phyloP scores from a whole-genome alignment of 2,329 filamentous ascomycete genomes.

The Venturiaceae sp. region DNA sequence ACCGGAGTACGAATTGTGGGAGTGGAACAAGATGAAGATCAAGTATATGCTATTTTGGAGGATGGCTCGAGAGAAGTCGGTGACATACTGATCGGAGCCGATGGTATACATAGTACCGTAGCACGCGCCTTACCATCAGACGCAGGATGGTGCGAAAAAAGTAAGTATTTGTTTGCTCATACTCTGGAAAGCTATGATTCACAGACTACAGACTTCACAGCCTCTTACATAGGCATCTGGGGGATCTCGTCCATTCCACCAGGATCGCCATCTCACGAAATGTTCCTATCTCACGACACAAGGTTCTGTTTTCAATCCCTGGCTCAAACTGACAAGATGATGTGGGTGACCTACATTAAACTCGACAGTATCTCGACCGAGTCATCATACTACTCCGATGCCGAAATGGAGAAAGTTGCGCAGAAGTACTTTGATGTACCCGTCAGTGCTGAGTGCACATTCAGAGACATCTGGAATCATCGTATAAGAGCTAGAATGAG shows the following conservation, averaged over 20 bases:
- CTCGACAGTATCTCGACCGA: neutral
- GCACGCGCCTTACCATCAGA: too few species aligned
- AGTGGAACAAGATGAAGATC: neutral
- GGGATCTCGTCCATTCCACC: neutral
- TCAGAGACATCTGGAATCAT: neutral
- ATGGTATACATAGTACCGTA: neutral
- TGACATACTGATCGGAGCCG: neutral
- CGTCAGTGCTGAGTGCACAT: neutral
- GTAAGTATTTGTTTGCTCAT: too few species aligned
- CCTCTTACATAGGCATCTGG: neutral
- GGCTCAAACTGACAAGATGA: neutral
- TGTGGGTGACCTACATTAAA: neutral
- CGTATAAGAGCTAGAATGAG: neutral
- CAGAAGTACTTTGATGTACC: neutral
- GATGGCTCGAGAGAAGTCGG: neutral
- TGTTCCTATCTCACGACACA: neutral
- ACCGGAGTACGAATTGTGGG: neutral
- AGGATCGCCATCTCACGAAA: neutral
- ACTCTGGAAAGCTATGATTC: too few species aligned
- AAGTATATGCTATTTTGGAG: neutral
- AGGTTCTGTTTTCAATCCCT: neutral
- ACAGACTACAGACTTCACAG: too few species aligned
- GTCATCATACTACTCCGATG: neutral
- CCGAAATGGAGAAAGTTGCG: neutral
- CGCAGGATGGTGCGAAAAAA: too few species aligned